These are phyloP conservation scores for Atkinsonella texensis DNA, from an alignment of 2,329 filamentous ascomycete species.

Conservation along the genomic window DNA sequence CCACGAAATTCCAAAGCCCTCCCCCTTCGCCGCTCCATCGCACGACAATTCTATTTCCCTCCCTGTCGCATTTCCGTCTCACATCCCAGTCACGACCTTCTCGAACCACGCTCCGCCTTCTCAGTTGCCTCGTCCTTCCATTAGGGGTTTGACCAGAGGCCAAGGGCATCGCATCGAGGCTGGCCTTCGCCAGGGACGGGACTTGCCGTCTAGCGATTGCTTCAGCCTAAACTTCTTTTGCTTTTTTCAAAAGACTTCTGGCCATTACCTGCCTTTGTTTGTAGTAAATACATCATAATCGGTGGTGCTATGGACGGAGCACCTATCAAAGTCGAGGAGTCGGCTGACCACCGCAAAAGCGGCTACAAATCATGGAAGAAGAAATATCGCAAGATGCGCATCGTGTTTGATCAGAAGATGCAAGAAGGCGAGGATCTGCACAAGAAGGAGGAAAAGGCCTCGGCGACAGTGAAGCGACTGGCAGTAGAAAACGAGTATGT, in stretches of 20 bases:
- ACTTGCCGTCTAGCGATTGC: background rate
- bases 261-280: too few relatives aligned
- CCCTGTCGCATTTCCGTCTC: background rate
- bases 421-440: constrained; percentile 73
- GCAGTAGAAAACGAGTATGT: constrained; percentile 86
- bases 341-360: constrained; percentile 31
- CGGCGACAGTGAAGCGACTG: constrained; percentile 68
- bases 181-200: background rate
- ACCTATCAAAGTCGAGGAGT: constrained; percentile 30
- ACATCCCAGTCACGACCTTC: background rate
- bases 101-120: background rate
- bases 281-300: too few relatives aligned
- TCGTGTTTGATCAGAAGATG: constrained; percentile 66
- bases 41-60: background rate
- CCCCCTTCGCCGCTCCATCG: background rate
- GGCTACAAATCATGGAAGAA: constrained; percentile 68
- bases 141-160: background rate
- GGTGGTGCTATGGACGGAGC: constrained; percentile 19
- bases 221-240: background rate
- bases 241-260: background rate
- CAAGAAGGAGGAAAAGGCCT: constrained; percentile 67
- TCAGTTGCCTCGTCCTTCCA: background rate
- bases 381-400: constrained; percentile 89
- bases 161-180: background rate
- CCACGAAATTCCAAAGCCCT: background rate